Evolutionary conservation across 345 rosid species (phyloP).

Genomic region (Gossypium sturtianum): DNA sequence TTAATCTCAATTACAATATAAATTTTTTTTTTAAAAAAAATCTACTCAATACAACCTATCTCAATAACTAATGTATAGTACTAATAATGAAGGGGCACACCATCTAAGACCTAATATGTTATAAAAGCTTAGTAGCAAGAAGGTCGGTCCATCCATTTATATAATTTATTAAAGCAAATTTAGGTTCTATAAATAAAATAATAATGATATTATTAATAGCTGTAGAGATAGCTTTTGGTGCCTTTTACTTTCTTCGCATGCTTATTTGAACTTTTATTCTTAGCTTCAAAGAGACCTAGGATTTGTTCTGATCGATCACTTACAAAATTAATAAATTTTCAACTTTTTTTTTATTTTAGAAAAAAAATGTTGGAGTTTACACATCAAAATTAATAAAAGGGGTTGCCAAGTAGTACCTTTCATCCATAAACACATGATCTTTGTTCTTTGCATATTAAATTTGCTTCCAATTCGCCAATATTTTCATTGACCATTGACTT

Average conservation of each 20-base stretch:
- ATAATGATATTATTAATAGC: not conserved
- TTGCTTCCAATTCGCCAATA: not conserved
- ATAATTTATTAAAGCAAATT: not conserved
- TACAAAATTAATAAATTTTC: no score
- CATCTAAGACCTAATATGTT: not conserved
- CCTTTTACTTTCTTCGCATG: slow-evolving; percentile 6
- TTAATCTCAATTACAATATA: no score
- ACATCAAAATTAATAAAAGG: not conserved
- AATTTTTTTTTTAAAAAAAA: not conserved
- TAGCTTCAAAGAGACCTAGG: no score
- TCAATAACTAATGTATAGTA: not conserved
- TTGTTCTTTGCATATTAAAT: not conserved
- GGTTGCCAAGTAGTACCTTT: not conserved
- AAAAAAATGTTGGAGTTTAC: no score
- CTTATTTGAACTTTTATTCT: not conserved
- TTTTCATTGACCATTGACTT: not conserved
- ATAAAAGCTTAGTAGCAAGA: not conserved
- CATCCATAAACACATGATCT: not conserved
- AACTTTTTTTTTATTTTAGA: no score
- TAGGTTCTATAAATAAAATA: not conserved
- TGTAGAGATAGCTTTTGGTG: not conserved
- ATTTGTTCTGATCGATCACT: no score
- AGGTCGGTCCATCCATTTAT: not conserved
- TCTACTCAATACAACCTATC: not conserved
- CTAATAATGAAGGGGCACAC: slow-evolving; percentile 1